These are phyloP conservation scores for Tricladium varicosporioides DNA, from an alignment of 2,329 filamentous ascomycete species.

Conservation along the genomic window DNA sequence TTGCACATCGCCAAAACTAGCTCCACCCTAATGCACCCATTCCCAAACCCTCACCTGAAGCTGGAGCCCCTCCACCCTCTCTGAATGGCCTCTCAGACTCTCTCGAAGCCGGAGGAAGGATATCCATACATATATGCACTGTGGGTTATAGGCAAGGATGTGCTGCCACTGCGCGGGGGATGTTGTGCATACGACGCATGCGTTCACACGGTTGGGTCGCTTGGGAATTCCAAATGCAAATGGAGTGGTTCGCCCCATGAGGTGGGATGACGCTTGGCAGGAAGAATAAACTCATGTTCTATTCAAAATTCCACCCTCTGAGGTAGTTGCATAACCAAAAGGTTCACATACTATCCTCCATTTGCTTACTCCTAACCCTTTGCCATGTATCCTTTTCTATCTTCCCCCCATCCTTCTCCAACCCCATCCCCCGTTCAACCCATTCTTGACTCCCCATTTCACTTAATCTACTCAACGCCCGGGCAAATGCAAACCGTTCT, in stretches of 20 bases:
- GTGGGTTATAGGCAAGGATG: too few species aligned
- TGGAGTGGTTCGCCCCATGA: too few species aligned
- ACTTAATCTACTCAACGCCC: conserved; percentile 77
- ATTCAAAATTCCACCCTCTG: too few species aligned
- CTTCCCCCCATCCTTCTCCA: conserved; percentile 42
- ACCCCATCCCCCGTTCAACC: conserved; percentile 74
- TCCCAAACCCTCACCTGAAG: background rate
- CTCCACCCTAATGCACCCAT: conserved; percentile 4
- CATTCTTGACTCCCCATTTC: conserved; percentile 96
- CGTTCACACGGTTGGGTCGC: too few species aligned
- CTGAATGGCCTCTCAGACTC: background rate
- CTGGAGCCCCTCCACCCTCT: background rate
- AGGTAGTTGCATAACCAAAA: too few species aligned
- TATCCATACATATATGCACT: too few species aligned
- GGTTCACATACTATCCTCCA: conserved; percentile 42
- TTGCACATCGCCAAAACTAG: conserved; percentile 14
- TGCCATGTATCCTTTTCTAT: conserved; percentile 46
- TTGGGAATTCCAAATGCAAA: too few species aligned
- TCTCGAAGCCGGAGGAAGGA: too few species aligned
- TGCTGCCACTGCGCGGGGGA: too few species aligned
- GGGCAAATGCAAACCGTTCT: conserved; percentile 92
- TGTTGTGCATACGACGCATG: too few species aligned
- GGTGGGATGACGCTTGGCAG: too few species aligned
- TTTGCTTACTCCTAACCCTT: conserved; percentile 46
- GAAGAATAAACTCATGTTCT: too few species aligned